A percentile compares a stretch with the other conserved stretches of the same genome.
Conservation (phyloP, 2,329 filamentous ascomycete genomes). For the Bipolaris gigantea region DNA sequence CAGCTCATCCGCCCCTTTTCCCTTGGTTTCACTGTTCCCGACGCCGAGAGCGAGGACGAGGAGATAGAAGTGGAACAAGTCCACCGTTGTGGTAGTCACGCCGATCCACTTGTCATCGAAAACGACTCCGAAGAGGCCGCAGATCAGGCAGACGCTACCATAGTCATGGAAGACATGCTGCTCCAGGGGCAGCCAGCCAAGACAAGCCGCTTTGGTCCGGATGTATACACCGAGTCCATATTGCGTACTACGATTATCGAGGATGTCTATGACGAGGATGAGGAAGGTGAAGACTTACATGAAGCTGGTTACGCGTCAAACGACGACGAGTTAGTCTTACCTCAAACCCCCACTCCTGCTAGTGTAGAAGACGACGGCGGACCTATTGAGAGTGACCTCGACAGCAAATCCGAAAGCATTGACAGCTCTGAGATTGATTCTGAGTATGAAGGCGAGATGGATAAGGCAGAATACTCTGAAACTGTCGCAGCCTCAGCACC, state of each 20-base stretch:
- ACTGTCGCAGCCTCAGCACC: neutral
- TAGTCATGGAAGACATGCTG: constrained; percentile 13
- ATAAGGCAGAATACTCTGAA: neutral
- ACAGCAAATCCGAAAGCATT: constrained; percentile 14
- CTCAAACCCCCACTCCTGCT: neutral
- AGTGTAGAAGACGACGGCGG: constrained; percentile 8
- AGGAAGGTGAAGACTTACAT: neutral
- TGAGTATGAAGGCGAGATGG: constrained; percentile 10
- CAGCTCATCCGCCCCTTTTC: constrained; percentile 21
- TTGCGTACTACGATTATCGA: constrained; percentile 2
- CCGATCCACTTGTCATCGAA: constrained; percentile 36
- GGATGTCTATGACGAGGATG: constrained; percentile 7
- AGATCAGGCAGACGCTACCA: constrained; percentile 12
- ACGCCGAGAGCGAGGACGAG: constrained; percentile 36
- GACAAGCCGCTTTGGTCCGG: neutral
- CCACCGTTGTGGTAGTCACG: constrained; percentile 25
- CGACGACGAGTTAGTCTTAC: neutral
- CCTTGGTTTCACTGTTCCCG: constrained; percentile 38
- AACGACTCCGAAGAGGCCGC: constrained; percentile 31
- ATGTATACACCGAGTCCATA: constrained; percentile 5
- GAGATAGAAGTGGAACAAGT: constrained; percentile 10
- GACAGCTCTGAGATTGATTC: constrained; percentile 10
- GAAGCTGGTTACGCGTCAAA: neutral
- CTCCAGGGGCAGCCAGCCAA: constrained; percentile 1
- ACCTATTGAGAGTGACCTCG: constrained; percentile 6